phyloP scores from a whole-genome alignment of 176 grass and related monocot genomes.

The Guadua angustifolia region DNA sequence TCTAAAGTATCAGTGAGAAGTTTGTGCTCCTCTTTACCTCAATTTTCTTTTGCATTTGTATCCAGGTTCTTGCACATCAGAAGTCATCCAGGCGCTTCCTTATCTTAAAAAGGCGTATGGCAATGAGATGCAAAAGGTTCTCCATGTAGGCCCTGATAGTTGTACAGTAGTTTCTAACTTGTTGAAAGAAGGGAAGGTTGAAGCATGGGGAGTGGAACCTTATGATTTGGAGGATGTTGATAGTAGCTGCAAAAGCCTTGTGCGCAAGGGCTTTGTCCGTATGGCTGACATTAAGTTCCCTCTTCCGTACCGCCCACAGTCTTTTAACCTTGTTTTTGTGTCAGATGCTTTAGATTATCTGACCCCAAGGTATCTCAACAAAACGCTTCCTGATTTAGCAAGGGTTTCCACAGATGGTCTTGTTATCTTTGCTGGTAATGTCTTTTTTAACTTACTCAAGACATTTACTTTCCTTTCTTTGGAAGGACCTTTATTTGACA shows the following conservation, averaged over 20 bases:
- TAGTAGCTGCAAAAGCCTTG: slow-evolving; percentile 89
- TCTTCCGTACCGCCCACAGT: slow-evolving; percentile 92
- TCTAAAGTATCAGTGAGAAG: background rate
- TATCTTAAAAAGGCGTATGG: slow-evolving; percentile 88
- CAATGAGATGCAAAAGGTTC: slow-evolving; percentile 61
- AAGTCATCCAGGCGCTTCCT: slow-evolving; percentile 83
- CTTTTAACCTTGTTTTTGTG: slow-evolving; percentile 92
- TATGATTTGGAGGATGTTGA: slow-evolving; percentile 97
- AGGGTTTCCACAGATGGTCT: slow-evolving; percentile 86
- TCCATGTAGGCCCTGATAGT: slow-evolving; percentile 88
- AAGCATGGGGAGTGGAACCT: slow-evolving; percentile 94
- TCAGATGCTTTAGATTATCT: slow-evolving; percentile 96
- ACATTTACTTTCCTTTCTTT: background rate
- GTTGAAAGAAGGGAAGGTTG: slow-evolving; percentile 80
- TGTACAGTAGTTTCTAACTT: slow-evolving; percentile 85
- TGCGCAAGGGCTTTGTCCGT: slow-evolving; percentile 94
- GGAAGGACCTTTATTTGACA: background rate
- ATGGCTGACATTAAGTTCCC: slow-evolving; percentile 86
- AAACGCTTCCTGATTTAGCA: slow-evolving; percentile 90
- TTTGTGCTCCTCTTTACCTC: slow-evolving; percentile 15
- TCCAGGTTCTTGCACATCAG: slow-evolving; percentile 84
- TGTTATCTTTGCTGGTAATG: slow-evolving; percentile 94
- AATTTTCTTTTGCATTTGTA: slow-evolving; percentile 25
- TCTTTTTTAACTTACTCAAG: background rate
- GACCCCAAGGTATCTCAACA: slow-evolving; percentile 95